Evolutionary conservation across 2,329 filamentous ascomycete genomes (phyloP).

Genomic region (Cladophialophora psammophila): DNA sequence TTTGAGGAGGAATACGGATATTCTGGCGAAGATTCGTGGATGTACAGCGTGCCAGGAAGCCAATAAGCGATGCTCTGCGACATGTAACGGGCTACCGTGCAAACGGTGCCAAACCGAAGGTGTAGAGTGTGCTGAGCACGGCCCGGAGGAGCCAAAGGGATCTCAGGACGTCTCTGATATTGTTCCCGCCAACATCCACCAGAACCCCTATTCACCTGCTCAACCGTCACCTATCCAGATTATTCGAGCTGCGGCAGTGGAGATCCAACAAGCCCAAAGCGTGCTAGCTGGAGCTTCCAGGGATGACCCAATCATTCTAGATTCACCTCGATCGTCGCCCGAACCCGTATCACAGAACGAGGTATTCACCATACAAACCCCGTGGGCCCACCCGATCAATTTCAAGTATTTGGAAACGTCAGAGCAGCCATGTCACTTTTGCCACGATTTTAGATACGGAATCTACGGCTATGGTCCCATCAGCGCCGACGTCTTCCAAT

Average conservation of each 20-base stretch:
- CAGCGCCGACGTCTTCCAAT: slow-evolving; percentile 29
- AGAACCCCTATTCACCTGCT: background rate
- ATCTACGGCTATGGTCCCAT: slow-evolving; percentile 36
- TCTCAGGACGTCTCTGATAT: background rate
- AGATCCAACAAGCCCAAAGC: background rate
- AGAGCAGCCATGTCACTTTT: slow-evolving; percentile 37
- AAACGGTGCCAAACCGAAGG: slow-evolving; percentile 1
- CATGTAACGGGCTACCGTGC: slow-evolving; percentile 1
- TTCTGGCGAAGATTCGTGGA: background rate
- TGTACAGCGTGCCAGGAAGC: slow-evolving; percentile 6
- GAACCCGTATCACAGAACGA: background rate
- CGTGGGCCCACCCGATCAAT: slow-evolving; percentile 41
- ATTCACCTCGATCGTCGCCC: slow-evolving; percentile 24
- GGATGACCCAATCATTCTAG: slow-evolving; percentile 23
- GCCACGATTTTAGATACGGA: slow-evolving; percentile 37
- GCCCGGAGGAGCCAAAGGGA: background rate
- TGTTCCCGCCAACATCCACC: background rate
- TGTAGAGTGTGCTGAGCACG: slow-evolving; percentile 10
- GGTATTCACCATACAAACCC: slow-evolving; percentile 30
- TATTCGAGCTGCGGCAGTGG: background rate
- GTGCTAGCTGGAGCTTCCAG: slow-evolving; percentile 10
- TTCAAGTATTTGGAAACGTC: slow-evolving; percentile 31
- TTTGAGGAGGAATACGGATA: slow-evolving; percentile 13
- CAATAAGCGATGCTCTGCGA: slow-evolving; percentile 16
- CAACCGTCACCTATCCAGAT: background rate